Conservation (phyloP, 2,329 filamentous ascomycete genomes). For the Scedosporium minutisporum region DNA sequence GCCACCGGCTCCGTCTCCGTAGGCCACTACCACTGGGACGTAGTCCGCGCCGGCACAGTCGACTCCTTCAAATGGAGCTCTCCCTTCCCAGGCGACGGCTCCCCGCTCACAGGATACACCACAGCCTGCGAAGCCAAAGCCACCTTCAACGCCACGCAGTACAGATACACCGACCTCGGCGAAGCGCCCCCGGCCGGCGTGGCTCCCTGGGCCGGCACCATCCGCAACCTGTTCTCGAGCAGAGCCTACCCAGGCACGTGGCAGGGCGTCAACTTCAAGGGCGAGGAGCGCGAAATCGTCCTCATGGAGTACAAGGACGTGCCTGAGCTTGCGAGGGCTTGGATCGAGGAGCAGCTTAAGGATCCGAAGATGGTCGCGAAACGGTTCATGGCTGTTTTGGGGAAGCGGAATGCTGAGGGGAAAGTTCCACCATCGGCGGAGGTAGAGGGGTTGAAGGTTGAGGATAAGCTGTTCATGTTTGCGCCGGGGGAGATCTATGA, state of each 20-base stretch:
- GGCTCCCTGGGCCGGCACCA: slow-evolving; percentile 25
- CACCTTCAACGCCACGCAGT: slow-evolving; percentile 29
- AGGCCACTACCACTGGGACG: slow-evolving; percentile 2
- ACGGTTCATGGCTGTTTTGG: slow-evolving; percentile 26
- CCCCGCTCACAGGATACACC: slow-evolving; percentile 2
- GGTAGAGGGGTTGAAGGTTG: slow-evolving; percentile 14
- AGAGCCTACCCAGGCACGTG: slow-evolving; percentile 41
- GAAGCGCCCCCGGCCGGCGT: slow-evolving; percentile 27
- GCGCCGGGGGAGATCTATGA: slow-evolving; percentile 42
- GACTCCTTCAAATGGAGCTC: slow-evolving; percentile 30
- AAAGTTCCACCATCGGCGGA: slow-evolving; percentile 14
- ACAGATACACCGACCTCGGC: slow-evolving; percentile 32
- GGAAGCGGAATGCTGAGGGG: slow-evolving; percentile 27
- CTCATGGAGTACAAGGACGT: slow-evolving; percentile 34
- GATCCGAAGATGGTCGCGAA: slow-evolving; percentile 20
- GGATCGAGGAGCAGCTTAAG: slow-evolving; percentile 34
- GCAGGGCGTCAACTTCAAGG: slow-evolving; percentile 41
- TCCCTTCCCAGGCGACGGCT: slow-evolving; percentile 21
- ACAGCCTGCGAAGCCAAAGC: slow-evolving; percentile 21
- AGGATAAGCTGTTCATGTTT: slow-evolving; percentile 34
- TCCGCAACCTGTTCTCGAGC: slow-evolving; percentile 27
- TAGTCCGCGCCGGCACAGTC: slow-evolving; percentile 14
- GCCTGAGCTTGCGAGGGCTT: slow-evolving; percentile 32
- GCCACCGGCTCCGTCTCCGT: not conserved
- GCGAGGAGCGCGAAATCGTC: slow-evolving; percentile 36